Evolutionary conservation across 2,329 filamentous ascomycete genomes (phyloP), one percentile per base, ranked within the genome.

Genomic region (Fusarium nurragi): DNA sequence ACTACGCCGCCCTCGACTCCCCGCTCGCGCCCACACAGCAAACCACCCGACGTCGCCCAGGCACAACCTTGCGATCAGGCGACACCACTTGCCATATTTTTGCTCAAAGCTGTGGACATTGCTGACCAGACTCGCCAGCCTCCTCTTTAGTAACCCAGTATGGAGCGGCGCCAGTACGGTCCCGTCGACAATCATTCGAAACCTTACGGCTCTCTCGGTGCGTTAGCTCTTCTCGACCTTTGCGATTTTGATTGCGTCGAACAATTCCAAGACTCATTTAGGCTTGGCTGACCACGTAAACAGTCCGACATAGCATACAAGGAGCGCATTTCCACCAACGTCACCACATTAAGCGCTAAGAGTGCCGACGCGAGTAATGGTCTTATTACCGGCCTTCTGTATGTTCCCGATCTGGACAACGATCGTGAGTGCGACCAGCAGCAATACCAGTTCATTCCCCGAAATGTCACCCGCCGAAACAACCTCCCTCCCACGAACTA

Each of bases 351-450:
- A 14, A 91, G 91, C 4, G 87, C 85, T 28, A 90, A 87, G 60
- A 88, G 87, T 73, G 83, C 86, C 49, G 82, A 85, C 28, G 81
- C 81, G 10, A 76, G 82, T 36, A 86, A 89, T 65, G 85, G 85
- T 52, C 80, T 86, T 51, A 87, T 95, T 32, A 85, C 87, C 65
- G 94, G 94, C 61, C 85, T 97, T 16, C 84, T 98, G 55, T 98
- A 95, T 75, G 90, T 97, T 3, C 95, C 94, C 6, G 86, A 89
- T 59, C 82, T 97, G 37, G 74, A 78, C 7, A 54, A 72, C 12
- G 75, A 82, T 54, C 84, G 90, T 62, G 77, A 82, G 0, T 97
- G 94, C 78, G 82, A 83, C 73, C 80, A 86, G 16, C 77, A 85
- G 43, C 87, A 90, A 38, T 83, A 83, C 37, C 76, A 84, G n/a